These are phyloP conservation scores for Pythium utonaiense DNA, from an alignment of 352 stramenopile species.

Conservation along the genomic window DNA sequence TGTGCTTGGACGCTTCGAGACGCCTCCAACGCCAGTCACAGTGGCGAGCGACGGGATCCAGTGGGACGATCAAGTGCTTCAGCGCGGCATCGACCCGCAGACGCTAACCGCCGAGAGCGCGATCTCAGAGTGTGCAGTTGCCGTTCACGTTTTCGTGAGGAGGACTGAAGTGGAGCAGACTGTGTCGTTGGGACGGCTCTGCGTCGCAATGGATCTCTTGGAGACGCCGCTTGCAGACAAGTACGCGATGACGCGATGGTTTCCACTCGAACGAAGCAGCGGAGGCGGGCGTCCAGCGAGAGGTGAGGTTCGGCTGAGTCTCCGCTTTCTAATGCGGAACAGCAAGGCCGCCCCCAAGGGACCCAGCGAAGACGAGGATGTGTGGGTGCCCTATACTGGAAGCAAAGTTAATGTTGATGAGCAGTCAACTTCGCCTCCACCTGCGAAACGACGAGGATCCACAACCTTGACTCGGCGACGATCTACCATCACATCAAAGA, in stretches of 20 bases:
- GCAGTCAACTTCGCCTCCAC: background rate
- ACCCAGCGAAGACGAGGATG: background rate
- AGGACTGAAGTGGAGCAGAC: background rate
- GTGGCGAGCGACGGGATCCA: constrained; percentile 1
- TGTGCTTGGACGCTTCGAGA: constrained; percentile 8
- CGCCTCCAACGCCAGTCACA: background rate
- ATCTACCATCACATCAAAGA: background rate
- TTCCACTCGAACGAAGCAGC: constrained; percentile 41
- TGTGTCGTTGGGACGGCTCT: constrained; percentile 29
- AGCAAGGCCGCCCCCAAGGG: background rate
- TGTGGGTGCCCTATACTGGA: constrained; percentile 33
- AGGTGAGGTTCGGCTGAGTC: constrained; percentile 40
- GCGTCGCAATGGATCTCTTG: constrained; percentile 41
- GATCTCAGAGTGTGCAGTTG: background rate
- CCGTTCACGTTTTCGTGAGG: constrained; percentile 4
- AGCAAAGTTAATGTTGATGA: background rate
- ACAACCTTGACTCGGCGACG: background rate
- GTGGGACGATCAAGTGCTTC: constrained; percentile 17
- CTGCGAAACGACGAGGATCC: background rate
- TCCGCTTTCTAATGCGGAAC: constrained; percentile 37
- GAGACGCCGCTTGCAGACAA: constrained; percentile 43
- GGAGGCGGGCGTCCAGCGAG: constrained; percentile 27
- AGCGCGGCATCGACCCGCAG: constrained; percentile 4
- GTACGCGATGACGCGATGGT: constrained; percentile 55
- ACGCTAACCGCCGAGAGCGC: background rate